Evolutionary conservation across 1,139 yeast genomes (phyloP), one percentile per base, ranked within the genome.

Genomic region (Candida sojae): DNA sequence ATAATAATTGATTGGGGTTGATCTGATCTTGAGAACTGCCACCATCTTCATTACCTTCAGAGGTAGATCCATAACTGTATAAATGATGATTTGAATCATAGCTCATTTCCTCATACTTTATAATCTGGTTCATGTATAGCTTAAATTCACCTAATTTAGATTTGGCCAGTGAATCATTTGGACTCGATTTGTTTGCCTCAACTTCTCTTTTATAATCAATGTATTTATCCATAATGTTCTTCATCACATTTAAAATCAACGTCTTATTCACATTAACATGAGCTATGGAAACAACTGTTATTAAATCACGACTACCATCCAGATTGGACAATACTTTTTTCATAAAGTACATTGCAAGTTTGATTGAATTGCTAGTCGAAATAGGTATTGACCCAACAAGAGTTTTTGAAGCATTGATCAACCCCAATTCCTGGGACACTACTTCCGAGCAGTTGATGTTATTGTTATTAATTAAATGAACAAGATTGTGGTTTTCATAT

Each of bases 351-450:
- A 81, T 59, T 34, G 70, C 57, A 45, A 81, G 58, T 44, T 66
- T 66, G 30, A 72, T 68, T 9, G 63, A 65, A 26, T 62, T 55
- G 34, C 59, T 60, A 8, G 71, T 64, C 7, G 64, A 53, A 11
- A 73, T 63, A 2, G 76, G 73, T 9, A 75, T 69, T 29, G 75
- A 70, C 1, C 81, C 81, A 13, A 75, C 68, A 32, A 76, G 64
- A 0, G 79, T 74, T 51, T 66, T 73, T 31, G 77, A 68, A 2
- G 82, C 69, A 59, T 80, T 80, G 40, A 81, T 77, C 26, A 74
- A 63, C 2, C 84, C 84, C 43, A 81, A 60, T 51, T 80, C 84
- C 57, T 76, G 81, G n/a, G 83, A 76, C 3, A 80, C 69, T 5
- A 79, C 63, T 55, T 80, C 85, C 2, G 80, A 72, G 55, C 83